phyloP scores from a whole-genome alignment of 2,329 filamentous ascomycete genomes.

The Myriosclerotinia scirpicola region DNA sequence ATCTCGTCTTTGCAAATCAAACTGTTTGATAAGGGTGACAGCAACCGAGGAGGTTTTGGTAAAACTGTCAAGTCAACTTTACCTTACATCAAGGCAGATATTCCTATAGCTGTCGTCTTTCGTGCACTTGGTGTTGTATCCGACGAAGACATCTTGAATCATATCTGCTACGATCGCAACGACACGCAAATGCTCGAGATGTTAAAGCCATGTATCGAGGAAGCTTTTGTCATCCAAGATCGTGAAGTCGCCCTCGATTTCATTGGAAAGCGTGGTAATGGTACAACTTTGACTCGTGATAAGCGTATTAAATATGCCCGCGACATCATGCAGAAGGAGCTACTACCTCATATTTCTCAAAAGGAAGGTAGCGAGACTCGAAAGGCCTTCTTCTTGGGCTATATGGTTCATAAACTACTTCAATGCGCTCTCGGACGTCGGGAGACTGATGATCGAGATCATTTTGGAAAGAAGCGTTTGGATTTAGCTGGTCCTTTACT shows the following conservation, averaged over 20 bases:
- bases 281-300: conserved; percentile 73
- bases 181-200: conserved; percentile 98
- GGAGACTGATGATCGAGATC: conserved; percentile 95
- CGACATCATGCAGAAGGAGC: conserved; percentile 96
- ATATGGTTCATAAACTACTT: conserved; percentile 96
- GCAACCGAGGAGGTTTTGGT: conserved; percentile 75
- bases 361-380: conserved; percentile 90
- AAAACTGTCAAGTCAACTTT: conserved; percentile 87
- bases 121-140: conserved; percentile 93
- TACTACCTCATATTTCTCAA: conserved; percentile 94
- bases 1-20: conserved; percentile 93
- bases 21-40: conserved; percentile 81
- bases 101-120: conserved; percentile 94
- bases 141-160: conserved; percentile 96
- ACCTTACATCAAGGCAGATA: conserved; percentile 90
- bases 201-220: conserved; percentile 94
- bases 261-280: conserved; percentile 86
- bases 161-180: conserved; percentile 93
- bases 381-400: conserved; percentile 97
- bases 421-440: conserved; percentile 90
- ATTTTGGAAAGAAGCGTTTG: conserved; percentile 97
- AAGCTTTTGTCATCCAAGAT: conserved; percentile 94
- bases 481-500: conserved; percentile 92
- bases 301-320: conserved; percentile 89
- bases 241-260: conserved; percentile 91